Conservation (phyloP, 169 alveolate genomes). For the Theileria annulata region DNA sequence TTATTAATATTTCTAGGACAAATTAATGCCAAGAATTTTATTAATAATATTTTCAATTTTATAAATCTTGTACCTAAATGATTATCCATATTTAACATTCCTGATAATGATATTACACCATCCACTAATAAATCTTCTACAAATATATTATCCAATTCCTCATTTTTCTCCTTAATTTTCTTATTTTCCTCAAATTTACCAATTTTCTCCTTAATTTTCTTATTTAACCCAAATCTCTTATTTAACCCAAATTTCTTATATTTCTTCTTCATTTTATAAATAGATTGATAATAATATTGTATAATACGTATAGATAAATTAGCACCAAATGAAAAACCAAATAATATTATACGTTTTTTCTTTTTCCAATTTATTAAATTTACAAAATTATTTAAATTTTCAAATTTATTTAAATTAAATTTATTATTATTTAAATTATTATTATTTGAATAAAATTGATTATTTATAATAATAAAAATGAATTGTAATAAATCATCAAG, state of each 20-base stretch:
- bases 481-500: conserved; percentile 68
- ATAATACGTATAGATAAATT: conserved; percentile 55
- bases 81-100: conserved; percentile 59
- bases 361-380: no score
- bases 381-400: no score
- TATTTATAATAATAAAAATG: conserved; percentile 48
- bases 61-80: neutral
- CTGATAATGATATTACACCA: conserved; percentile 67
- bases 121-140: no score
- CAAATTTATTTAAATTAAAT: no score
- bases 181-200: neutral
- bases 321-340: conserved; percentile 75
- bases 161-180: conserved; percentile 3
- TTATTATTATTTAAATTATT: no score
- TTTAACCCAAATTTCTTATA: no score
- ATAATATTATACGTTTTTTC: conserved; percentile 44
- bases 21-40: neutral
- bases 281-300: conserved; percentile 38
- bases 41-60: neutral
- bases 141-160: no score
- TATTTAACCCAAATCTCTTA: no score
- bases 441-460: no score
- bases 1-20: neutral
- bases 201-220: no score
- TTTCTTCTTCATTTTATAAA: no score